These are phyloP conservation scores for Phytophthora foliorum DNA, from an alignment of 352 stramenopile species.

Conservation along the genomic window DNA sequence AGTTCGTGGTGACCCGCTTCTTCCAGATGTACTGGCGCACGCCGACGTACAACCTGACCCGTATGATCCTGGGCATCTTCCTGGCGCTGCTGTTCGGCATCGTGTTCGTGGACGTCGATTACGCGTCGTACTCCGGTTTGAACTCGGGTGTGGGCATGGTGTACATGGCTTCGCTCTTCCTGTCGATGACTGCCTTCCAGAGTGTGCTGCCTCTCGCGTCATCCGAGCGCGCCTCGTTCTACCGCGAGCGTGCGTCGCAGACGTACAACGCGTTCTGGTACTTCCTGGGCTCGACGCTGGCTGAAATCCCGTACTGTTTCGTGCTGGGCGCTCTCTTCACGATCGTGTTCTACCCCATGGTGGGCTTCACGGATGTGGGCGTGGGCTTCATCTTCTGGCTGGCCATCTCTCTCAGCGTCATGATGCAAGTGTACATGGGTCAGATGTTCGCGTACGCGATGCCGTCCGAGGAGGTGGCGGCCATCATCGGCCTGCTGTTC, in stretches of 20 bases:
- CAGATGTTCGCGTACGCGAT: constrained; percentile 46
- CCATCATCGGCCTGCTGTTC: constrained; percentile 41
- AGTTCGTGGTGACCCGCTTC: constrained; percentile 40
- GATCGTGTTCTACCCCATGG: constrained; percentile 46
- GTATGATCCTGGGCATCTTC: constrained; percentile 65
- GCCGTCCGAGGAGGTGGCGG: constrained; percentile 43
- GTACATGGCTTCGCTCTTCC: constrained; percentile 68
- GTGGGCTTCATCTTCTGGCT: constrained; percentile 40
- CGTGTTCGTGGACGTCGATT: constrained; percentile 57
- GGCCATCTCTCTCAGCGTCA: constrained; percentile 32
- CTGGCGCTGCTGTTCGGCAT: constrained; percentile 80
- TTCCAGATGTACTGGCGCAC: constrained; percentile 56
- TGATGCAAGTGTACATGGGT: constrained; percentile 50
- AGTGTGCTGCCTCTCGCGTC: constrained; percentile 73
- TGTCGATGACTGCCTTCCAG: constrained; percentile 74
- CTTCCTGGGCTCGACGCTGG: constrained; percentile 49
- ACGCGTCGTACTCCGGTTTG: constrained; percentile 44
- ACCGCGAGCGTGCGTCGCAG: constrained; percentile 82
- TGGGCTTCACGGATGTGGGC: constrained; percentile 44
- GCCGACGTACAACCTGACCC: constrained; percentile 77
- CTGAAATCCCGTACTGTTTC: constrained; percentile 81
- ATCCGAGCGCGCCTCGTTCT: constrained; percentile 62
- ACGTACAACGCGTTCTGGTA: constrained; percentile 86
- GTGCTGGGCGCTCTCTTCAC: constrained; percentile 46
- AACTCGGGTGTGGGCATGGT: constrained; percentile 66